Base-by-base conservation (phyloP, 2,329 filamentous ascomycete species). In the Fonsecaea nubica region DNA sequence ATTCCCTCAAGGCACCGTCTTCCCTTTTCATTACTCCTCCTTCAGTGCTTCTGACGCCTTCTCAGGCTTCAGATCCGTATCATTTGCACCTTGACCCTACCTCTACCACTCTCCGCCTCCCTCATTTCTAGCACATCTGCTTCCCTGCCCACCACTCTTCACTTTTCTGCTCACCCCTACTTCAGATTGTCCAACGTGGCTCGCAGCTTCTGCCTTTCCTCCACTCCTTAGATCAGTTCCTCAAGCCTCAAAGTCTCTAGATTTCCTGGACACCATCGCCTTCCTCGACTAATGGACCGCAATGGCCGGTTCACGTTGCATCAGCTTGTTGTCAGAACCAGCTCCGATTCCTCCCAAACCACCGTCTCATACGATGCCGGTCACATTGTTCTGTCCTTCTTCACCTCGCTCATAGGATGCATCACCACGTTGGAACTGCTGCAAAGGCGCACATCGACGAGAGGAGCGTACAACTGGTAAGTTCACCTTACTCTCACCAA, bases 341-440 rank as follows among this genome's bases (percentile, higher is more conserved):
- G 42, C 45, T 25, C 40, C 15, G 35, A 53, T 35, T 30, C 55
- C 48, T 36, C 48, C 30, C 42, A 61, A 32, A 54, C 68, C n/a
- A 38, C 56, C 18, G 68, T 68, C 12, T 62, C 68, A 18, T 70
- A 70, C 18, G 62, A 61, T 48, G 56, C 62, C 36, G 56, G 45
- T 15, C 61, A 70, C 56, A 84, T 94, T 12, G 83, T 89, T 30
- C 83, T 92, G 9, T 90, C 88, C 1, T 90, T 86, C 72, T 78
- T 90, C 52, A 83, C 89, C 71, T 95, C 92, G 74, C 87, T 91
- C 69, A 81, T 91, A 70, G 93, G 93, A 68, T 89, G 91, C 57
- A 84, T 87, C 58, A 92, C 92, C 3, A 93, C 92, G 0, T 82
- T 96, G 36, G 93, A 96, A 77, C 81, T 96, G 65, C 87, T 96